Percentiles rank a stretch among this genome's conserved stretches.
These are phyloP conservation scores for Haplosporangium gracile DNA, from an alignment of 192 early-diverging fungal genomes.

Conservation along the genomic window DNA sequence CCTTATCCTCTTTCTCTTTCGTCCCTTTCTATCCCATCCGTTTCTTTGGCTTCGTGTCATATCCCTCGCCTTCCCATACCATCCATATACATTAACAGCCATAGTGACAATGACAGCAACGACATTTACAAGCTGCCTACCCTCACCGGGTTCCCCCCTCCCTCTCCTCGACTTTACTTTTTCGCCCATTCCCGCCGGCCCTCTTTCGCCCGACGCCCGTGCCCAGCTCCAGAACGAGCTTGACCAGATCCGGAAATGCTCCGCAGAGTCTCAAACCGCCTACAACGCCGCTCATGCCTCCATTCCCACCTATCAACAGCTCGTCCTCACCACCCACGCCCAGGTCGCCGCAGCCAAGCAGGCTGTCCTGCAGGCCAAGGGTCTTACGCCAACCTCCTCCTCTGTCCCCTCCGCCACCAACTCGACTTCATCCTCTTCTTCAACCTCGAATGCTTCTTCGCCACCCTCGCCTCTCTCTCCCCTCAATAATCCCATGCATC, in stretches of 20 bases:
- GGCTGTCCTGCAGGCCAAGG: conserved; percentile 34
- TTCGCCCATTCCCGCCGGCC: conserved; percentile 35
- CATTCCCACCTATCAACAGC: conserved; percentile 47
- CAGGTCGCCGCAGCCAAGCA: conserved; percentile 51
- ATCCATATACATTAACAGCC: neutral
- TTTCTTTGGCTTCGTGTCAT: neutral
- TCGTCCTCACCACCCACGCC: conserved; percentile 49
- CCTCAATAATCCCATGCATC: conserved; percentile 8
- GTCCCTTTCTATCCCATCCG: neutral
- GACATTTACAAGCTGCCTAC: conserved; percentile 37
- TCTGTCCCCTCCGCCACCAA: conserved; percentile 6
- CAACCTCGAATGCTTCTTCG: conserved; percentile 39
- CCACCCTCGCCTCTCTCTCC: conserved; percentile 50
- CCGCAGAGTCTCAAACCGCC: conserved; percentile 34
- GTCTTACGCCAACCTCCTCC: conserved; percentile 17
- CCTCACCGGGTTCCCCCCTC: conserved; percentile 28
- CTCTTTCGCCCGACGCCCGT: conserved; percentile 32
- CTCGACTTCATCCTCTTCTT: conserved; percentile 14
- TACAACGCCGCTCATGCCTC: conserved; percentile 53
- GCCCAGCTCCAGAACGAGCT: conserved; percentile 40
- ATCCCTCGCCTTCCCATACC: neutral
- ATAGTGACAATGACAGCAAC: conserved; percentile 39
- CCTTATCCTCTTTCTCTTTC: neutral
- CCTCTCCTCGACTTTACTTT: conserved; percentile 12
- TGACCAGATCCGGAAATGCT: conserved; percentile 27